These are phyloP conservation scores for Dujonia santamariae DNA, from an alignment of 1,139 yeast genomes.

Conservation along the genomic window DNA sequence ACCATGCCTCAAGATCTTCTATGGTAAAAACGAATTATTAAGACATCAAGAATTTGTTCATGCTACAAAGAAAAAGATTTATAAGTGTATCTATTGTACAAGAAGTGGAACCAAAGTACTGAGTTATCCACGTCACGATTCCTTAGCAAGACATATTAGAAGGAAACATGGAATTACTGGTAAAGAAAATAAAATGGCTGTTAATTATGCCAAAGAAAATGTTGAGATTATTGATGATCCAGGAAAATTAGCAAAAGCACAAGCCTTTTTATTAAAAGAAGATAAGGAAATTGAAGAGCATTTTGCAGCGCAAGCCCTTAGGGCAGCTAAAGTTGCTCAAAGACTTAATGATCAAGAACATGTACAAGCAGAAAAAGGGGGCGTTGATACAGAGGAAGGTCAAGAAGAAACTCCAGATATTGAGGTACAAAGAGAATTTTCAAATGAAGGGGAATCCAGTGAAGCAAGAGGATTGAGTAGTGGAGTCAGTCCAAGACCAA, in stretches of 20 bases:
- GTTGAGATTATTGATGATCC: constrained; percentile 39
- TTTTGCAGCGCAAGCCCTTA: constrained; percentile 6
- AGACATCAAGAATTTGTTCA: constrained; percentile 50
- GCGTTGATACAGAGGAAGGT: neutral
- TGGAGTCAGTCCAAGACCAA: neutral
- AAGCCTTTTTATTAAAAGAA: constrained; percentile 6
- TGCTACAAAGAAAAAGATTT: constrained; percentile 44
- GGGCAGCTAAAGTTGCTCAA: constrained; percentile 1
- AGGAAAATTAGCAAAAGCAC: constrained; percentile 6
- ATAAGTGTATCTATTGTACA: constrained; percentile 43
- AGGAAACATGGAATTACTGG: constrained; percentile 48
- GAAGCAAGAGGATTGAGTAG: neutral
- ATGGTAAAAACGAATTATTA: constrained; percentile 44
- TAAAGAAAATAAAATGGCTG: constrained; percentile 45
- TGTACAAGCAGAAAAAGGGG: constrained; percentile 1
- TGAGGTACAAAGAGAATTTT: neutral
- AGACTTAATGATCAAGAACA: neutral
- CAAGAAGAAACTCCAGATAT: neutral
- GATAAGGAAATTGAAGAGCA: neutral
- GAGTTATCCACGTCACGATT: constrained; percentile 47
- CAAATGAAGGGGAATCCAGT: neutral
- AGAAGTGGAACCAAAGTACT: constrained; percentile 35
- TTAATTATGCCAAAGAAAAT: constrained; percentile 45
- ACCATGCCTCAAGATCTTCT: constrained; percentile 41
- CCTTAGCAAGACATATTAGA: constrained; percentile 44